Conservation (phyloP, 768 basidiomycete species). For the Naematelia encephala region DNA sequence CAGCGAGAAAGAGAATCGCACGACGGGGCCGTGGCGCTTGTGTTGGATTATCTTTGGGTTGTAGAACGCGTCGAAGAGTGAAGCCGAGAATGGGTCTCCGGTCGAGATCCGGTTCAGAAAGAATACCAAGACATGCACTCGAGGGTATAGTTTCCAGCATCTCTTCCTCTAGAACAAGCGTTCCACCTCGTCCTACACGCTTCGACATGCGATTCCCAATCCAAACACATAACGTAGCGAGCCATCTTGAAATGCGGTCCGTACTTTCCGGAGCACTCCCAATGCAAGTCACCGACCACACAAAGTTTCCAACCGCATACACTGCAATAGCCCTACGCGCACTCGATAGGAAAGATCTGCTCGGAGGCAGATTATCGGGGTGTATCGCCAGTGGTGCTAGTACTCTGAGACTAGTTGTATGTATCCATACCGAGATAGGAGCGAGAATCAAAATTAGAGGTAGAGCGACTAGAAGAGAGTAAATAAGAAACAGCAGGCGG, state of each 20-base stretch:
- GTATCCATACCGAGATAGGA: conserved; percentile 9
- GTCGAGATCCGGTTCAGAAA: neutral
- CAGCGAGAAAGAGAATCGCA: conserved; percentile 14
- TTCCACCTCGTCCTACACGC: neutral
- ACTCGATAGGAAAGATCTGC: neutral
- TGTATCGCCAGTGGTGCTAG: conserved; percentile 15
- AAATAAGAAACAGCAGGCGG: conserved; percentile 6
- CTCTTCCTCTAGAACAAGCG: neutral
- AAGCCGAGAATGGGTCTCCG: neutral
- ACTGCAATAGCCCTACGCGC: neutral
- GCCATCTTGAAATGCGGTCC: neutral
- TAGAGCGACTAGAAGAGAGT: neutral
- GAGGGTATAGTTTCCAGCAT: too few species aligned
- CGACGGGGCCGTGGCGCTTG: neutral
- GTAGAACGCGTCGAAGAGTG: neutral
- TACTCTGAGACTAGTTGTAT: neutral
- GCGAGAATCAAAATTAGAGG: conserved; percentile 8
- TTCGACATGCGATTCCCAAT: neutral
- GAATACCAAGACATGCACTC: neutral
- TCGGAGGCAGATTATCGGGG: conserved; percentile 14
- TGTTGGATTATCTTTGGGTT: neutral
- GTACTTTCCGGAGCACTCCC: conserved; percentile 13
- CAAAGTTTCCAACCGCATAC: conserved; percentile 3
- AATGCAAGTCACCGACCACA: conserved; percentile 16
- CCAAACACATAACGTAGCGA: neutral